Conservation (phyloP, 495 filamentous ascomycete species). For the Talaromyces stipitatus region DNA sequence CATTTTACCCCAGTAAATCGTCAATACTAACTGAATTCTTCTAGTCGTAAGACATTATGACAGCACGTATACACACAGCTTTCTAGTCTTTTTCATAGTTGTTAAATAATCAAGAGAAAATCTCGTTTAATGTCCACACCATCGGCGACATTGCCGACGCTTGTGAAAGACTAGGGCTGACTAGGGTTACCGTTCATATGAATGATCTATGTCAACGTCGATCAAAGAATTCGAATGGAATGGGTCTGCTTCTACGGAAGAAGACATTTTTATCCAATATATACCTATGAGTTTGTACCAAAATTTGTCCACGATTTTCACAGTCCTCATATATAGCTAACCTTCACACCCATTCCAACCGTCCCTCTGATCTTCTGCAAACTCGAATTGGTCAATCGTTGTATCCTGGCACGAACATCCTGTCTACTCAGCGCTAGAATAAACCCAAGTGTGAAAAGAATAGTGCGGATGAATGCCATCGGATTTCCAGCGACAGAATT, state of each 20-base stretch:
- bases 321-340: conserved; percentile 72
- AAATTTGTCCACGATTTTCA: neutral
- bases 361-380: conserved; percentile 84
- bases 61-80: neutral
- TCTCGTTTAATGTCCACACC: neutral
- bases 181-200: too few relatives aligned
- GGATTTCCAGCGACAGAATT: conserved; percentile 63
- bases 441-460: conserved; percentile 79
- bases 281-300: too few relatives aligned
- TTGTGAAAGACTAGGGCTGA: neutral
- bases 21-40: neutral
- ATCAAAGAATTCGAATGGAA: too few relatives aligned
- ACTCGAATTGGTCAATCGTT: conserved; percentile 53
- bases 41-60: neutral
- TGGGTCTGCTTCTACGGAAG: too few relatives aligned
- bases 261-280: too few relatives aligned
- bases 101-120: neutral
- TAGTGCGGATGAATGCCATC: conserved; percentile 59
- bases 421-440: conserved; percentile 67
- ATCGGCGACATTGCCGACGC: neutral
- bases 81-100: neutral
- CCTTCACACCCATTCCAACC: conserved; percentile 94
- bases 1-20: neutral
- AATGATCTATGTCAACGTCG: too few relatives aligned
- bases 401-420: conserved; percentile 67